Evolutionary conservation across 192 early-diverging fungal species (phyloP).

Genomic region (Spinellus fusiger): DNA sequence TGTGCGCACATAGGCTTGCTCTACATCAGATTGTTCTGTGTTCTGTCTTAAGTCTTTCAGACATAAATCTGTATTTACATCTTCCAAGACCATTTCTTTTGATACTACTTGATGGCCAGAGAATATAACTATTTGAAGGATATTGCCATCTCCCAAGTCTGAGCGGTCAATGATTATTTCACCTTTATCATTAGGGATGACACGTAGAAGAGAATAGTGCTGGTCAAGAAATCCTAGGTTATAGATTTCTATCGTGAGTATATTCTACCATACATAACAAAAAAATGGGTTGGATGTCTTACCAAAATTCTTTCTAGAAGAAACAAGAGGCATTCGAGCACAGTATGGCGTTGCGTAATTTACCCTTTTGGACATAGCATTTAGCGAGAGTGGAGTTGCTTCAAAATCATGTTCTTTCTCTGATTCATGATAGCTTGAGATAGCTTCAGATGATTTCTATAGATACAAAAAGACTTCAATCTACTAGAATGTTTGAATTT

Average conservation of each 20-base stretch:
- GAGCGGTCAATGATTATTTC: constrained; percentile 6
- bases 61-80: neutral
- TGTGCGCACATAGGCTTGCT: constrained; percentile 2
- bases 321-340: too few relatives aligned
- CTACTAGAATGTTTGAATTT: neutral
- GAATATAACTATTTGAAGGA: constrained; percentile 14
- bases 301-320: neutral
- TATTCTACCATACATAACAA: too few relatives aligned
- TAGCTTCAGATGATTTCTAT: too few relatives aligned
- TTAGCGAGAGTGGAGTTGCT: neutral
- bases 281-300: too few relatives aligned
- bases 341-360: too few relatives aligned
- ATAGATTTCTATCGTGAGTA: too few relatives aligned
- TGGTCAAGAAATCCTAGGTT: neutral
- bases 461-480: neutral
- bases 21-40: neutral
- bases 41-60: constrained; percentile 10
- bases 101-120: constrained; percentile 17
- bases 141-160: constrained; percentile 15
- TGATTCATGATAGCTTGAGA: neutral
- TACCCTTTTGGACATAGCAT: neutral
- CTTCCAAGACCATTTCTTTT: constrained; percentile 3
- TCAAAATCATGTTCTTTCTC: neutral
- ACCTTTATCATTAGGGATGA: neutral
- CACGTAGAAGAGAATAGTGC: neutral